phyloP scores from a whole-genome alignment of 305 asterid genomes.

The Lippia alba region DNA sequence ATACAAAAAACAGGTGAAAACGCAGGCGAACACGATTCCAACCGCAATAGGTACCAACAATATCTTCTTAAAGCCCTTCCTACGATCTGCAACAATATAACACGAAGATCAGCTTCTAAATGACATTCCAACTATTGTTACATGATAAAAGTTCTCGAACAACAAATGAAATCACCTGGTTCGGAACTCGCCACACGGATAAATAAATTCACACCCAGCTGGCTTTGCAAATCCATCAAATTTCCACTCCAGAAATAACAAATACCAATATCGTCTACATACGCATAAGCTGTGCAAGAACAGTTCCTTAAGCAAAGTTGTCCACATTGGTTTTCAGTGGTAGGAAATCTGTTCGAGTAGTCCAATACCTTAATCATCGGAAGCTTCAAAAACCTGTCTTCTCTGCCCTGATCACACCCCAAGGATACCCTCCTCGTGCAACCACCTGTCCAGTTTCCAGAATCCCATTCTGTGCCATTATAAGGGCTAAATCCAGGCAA shows the following conservation, averaged over 20 bases:
- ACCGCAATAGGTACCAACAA: constrained; percentile 24
- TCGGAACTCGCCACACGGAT: constrained; percentile 32
- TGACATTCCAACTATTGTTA: no score
- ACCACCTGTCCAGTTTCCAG: constrained; percentile 56
- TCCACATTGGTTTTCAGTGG: constrained; percentile 42
- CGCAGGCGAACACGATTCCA: constrained; percentile 18
- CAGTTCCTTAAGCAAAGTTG: constrained; percentile 52
- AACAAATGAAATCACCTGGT: constrained; percentile 37
- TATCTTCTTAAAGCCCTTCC: constrained; percentile 24
- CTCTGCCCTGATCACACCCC: constrained; percentile 37
- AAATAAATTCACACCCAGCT: constrained; percentile 11
- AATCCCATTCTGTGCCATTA: constrained; percentile 50
- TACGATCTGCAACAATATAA: constrained; percentile 23
- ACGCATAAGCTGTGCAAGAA: constrained; percentile 64
- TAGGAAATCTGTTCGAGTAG: constrained; percentile 36
- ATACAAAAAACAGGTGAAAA: constrained; percentile 36
- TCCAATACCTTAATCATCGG: constrained; percentile 51
- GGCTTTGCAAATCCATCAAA: constrained; percentile 48
- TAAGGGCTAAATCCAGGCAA: constrained; percentile 53
- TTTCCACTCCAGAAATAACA: constrained; percentile 55
- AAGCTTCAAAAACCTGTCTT: constrained; percentile 56
- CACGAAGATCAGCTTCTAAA: not conserved
- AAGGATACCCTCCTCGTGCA: constrained; percentile 45
- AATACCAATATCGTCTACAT: constrained; percentile 40
- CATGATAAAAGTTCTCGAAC: no score